Base-by-base conservation (phyloP, 2,329 filamentous ascomycete species). In the Trichophyton schoenleinii region DNA sequence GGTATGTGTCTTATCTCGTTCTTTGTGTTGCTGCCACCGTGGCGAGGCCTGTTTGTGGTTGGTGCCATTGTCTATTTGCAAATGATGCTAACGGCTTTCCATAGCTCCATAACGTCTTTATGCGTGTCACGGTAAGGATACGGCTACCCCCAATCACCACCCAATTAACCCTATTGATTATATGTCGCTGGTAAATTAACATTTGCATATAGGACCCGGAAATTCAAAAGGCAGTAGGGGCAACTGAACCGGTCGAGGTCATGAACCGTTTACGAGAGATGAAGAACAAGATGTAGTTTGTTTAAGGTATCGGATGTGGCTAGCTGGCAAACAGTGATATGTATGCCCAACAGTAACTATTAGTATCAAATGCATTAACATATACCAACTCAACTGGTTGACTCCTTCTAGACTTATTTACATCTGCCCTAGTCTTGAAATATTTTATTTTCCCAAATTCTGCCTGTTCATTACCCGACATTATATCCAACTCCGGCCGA, bases 91-190 rank as follows among this genome's bases (percentile, higher is more conserved):
- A 42, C 41, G 4, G n/a, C 55, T 34, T 20, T 11, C n/a, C 18
- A 59, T 60, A 92, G 88, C 78, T 88, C 76, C 91, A 97, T 74
- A 99, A 99, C 70, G 89, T 96, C 1, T 99, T 99, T 70, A 97
- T 99, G 94, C 83, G 88, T 67, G 81, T 95, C 41, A 80, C 87
- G 67, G 88, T 89, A 77, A 78, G 83, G 75, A 57, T 15, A 46
- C 36, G 18, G 18, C 15, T 42, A 61, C 46, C 28, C n/a, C 31
- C 28, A 55, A 34, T 36, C 25, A 28, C 52, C 15, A 38, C 28
- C 34, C 38, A 25, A 48, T 7, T 34, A 48, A n/a, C 49, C 11
- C 20, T 18, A 7, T 25, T 13, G 15, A 49, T 49, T 36, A 18
- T 15, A n/a, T 36, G 53, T 48, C 15, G 22, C 49, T 55, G 28